Conservation (phyloP, 2,329 filamentous ascomycete species). For the Cordyceps fumosorosea region DNA sequence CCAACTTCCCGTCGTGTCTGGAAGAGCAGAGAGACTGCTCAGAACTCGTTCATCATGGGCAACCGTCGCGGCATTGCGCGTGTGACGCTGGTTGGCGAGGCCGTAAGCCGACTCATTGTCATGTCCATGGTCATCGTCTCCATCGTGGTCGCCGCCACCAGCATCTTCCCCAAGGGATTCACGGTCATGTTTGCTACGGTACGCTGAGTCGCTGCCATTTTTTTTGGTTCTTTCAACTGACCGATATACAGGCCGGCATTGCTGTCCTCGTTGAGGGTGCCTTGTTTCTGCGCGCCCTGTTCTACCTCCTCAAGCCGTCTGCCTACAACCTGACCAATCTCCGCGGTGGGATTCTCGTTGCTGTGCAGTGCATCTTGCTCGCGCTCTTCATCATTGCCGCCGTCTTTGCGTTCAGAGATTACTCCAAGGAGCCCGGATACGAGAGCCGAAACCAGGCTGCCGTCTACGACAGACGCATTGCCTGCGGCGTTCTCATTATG, state of each 20-base stretch:
- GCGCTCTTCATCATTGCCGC: constrained; percentile 7
- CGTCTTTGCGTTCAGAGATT: constrained; percentile 11
- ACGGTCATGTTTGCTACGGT: constrained; percentile 10
- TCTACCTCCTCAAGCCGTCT: constrained; percentile 10
- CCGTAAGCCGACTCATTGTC: constrained; percentile 2
- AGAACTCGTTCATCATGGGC: constrained; percentile 1
- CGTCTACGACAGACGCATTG: constrained; percentile 9
- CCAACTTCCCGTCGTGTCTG: neutral
- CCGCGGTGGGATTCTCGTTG: neutral
- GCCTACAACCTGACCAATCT: constrained; percentile 11
- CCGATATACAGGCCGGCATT: neutral
- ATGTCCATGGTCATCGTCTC: constrained; percentile 8
- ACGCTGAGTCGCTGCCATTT: neutral
- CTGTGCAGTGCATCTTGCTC: constrained; percentile 6
- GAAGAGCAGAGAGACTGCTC: neutral
- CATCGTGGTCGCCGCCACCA: constrained; percentile 10
- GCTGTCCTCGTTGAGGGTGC: neutral
- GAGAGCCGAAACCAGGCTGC: constrained; percentile 7
- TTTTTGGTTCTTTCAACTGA: neutral
- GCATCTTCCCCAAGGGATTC: constrained; percentile 11
- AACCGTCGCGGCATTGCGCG: constrained; percentile 9
- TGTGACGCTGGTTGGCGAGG: constrained; percentile 9
- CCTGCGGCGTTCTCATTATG: constrained; percentile 10
- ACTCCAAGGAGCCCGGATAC: constrained; percentile 10
- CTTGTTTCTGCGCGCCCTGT: constrained; percentile 2